Conservation (phyloP, 176 grass and related monocot genomes). For the Oryza brachyantha region DNA sequence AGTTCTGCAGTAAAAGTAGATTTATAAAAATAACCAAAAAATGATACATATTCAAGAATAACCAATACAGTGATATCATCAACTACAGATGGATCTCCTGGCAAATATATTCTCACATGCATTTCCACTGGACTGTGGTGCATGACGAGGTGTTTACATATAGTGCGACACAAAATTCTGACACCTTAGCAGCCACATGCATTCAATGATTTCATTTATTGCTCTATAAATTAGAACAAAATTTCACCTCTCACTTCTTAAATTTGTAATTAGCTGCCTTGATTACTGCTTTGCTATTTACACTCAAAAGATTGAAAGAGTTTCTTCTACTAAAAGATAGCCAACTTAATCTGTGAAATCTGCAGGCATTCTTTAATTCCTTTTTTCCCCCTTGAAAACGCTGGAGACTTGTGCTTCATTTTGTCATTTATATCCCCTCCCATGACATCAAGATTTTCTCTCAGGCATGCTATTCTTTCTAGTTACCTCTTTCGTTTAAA, state of each 20-base stretch:
- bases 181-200: no score
- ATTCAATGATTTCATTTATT: no score
- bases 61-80: not conserved
- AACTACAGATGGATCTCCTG: not conserved
- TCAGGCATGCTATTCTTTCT: not conserved
- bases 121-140: not conserved
- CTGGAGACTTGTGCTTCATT: no score
- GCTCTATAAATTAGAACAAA: no score
- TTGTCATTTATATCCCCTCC: not conserved
- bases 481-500: slow-evolving; percentile 15
- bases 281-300: slow-evolving; percentile 1
- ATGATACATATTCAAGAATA: slow-evolving; percentile 13
- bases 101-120: not conserved
- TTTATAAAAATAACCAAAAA: slow-evolving; percentile 27
- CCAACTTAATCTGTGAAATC: slow-evolving; percentile 9
- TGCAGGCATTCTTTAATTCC: not conserved
- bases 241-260: no score
- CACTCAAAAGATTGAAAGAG: not conserved
- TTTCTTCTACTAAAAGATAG: slow-evolving; percentile 1
- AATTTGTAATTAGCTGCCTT: no score
- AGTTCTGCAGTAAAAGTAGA: slow-evolving; percentile 65
- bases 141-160: not conserved
- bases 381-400: no score
- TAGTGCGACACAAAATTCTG: not conserved
- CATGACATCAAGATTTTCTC: not conserved